Evolutionary conservation across 805 yeast species (phyloP), one percentile per base, ranked within the genome.

Genomic region (Torulaspora franciscae): DNA sequence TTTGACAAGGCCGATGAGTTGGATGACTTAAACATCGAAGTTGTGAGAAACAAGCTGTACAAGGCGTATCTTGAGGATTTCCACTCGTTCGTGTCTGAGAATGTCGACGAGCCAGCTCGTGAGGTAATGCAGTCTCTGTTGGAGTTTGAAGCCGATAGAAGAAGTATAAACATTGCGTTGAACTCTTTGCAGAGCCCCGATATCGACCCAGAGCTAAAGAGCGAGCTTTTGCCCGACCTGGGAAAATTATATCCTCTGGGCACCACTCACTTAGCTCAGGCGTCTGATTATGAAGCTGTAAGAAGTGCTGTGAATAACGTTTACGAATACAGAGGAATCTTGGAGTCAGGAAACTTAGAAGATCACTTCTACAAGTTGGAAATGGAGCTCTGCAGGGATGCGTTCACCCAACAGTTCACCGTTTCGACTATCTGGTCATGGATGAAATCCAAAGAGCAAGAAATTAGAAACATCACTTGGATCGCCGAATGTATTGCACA

Each of bases 401-500:
- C 96, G 0, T 89, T 93, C 67, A 90, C 99, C 27, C 99, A 93
- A 69, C 98, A 91, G 67, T 93, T 93, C 67, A 81, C 96, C 13
- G 77, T 85, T 57, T 77, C 89, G 30, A 84, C 96, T 2, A 74
- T 93, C 45, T 93, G 96, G 93, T 96, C 96, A 6, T 93, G 96
- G 95, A 77, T 95, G 62, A 85, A 88, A 68, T 83, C 96, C 13
- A 85, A 85, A 61, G 99, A 93, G 68, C 99, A 95, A 69, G 99
- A 93, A 68, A 80, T 95, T 48, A 79, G 99, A 68, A 93, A 93
- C 66, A 84, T 93, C 54, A 88, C 98, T n/a, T 93, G 99, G 99
- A 91, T 93, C 46, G 96, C 98, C 40, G 99, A 93, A 71, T 93
- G 99, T 73, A 93, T 93, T 71, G 96, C 98, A 26, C 99, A 95